phyloP scores from a whole-genome alignment of 2,329 filamentous ascomycete species.

The Trichothecium roseum region DNA sequence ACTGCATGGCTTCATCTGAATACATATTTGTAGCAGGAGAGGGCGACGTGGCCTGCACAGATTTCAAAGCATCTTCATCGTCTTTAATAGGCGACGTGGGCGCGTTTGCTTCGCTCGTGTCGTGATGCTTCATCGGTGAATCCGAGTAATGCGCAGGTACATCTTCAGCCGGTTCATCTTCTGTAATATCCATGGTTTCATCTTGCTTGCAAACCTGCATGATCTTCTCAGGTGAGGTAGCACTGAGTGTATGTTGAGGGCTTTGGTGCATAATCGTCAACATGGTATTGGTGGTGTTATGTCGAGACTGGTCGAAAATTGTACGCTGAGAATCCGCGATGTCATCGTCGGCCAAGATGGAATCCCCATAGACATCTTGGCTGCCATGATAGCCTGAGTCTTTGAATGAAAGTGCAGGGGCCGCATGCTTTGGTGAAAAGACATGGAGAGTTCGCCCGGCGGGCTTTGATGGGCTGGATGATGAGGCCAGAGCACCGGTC shows the following conservation, averaged over 20 bases:
- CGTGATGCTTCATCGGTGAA: conserved; percentile 8
- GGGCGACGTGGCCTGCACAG: too few species aligned
- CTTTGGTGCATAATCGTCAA: neutral
- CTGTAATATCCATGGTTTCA: conserved; percentile 19
- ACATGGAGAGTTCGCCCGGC: conserved; percentile 20
- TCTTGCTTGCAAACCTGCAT: conserved; percentile 35
- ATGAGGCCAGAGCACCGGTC: conserved; percentile 36
- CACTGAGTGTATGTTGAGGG: too few species aligned
- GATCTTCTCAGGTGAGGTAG: conserved; percentile 20
- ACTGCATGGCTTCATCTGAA: too few species aligned
- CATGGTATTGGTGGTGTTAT: neutral
- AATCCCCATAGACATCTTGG: conserved; percentile 27
- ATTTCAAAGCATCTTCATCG: too few species aligned
- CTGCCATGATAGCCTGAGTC: conserved; percentile 69
- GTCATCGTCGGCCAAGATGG: conserved; percentile 7
- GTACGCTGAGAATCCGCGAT: conserved; percentile 3
- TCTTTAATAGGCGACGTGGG: too few species aligned
- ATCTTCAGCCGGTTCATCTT: neutral
- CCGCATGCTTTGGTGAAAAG: conserved; percentile 18
- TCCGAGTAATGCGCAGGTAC: conserved; percentile 1
- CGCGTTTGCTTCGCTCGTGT: conserved; percentile 6
- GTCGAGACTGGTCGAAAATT: neutral
- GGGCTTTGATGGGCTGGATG: conserved; percentile 21
- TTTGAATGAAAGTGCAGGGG: conserved; percentile 14
- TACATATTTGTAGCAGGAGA: too few species aligned